Evolutionary conservation across 129 eudicot species (phyloP).

Genomic region (Pulicaria dysenterica): DNA sequence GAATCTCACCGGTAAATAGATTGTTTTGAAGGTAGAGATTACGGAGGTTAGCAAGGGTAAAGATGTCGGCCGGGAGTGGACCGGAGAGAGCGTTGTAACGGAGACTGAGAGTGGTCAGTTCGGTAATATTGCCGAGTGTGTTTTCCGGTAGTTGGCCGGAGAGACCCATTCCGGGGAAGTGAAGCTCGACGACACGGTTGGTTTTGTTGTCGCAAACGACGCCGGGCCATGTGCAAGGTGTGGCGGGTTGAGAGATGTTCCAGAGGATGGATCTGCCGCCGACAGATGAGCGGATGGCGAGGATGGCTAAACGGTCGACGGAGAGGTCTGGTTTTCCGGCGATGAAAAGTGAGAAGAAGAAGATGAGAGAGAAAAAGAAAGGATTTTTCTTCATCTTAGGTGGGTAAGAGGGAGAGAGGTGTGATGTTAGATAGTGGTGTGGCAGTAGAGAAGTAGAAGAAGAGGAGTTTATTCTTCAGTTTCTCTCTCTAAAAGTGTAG

Average conservation of each 20-base stretch:
- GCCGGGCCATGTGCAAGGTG: constrained; percentile 71
- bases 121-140: constrained; percentile 57
- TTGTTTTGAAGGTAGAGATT: constrained; percentile 70
- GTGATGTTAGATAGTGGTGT: constrained; percentile 14
- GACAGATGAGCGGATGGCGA: constrained; percentile 67
- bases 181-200: constrained; percentile 64
- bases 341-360: constrained; percentile 27
- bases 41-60: constrained; percentile 46
- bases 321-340: constrained; percentile 44
- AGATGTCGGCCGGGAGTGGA: constrained; percentile 51
- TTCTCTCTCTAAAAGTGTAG: constrained; percentile 23
- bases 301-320: constrained; percentile 66
- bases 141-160: constrained; percentile 64
- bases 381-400: constrained; percentile 17
- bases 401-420: constrained; percentile 4
- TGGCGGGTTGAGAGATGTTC: constrained; percentile 63
- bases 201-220: constrained; percentile 57
- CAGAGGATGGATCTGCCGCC: constrained; percentile 74
- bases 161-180: constrained; percentile 75
- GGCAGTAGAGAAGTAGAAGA: constrained; percentile 23
- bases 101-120: constrained; percentile 61
- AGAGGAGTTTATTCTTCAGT: not conserved
- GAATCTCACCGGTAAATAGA: constrained; percentile 59
- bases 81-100: constrained; percentile 77
- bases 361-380: constrained; percentile 33